phyloP scores from a whole-genome alignment of 2,329 filamentous ascomycete species.

The Ophioceras dolichostomum region DNA sequence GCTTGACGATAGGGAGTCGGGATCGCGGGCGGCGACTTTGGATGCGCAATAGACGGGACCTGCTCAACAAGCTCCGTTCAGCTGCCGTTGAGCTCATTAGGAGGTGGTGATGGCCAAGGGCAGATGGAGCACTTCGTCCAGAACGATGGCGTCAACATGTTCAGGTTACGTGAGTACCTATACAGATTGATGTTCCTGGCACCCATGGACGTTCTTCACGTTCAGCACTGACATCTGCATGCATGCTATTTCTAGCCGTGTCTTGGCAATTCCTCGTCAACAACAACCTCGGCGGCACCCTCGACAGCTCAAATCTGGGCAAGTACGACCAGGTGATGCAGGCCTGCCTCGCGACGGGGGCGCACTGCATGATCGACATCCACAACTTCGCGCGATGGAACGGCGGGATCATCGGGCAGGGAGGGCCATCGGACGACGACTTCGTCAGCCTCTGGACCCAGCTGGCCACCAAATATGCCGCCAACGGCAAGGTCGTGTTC shows the following conservation, averaged over 20 bases:
- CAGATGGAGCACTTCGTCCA: conserved; percentile 46
- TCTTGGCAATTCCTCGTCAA: conserved; percentile 39
- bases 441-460: conserved; percentile 50
- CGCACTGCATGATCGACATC: conserved; percentile 37
- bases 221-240: not conserved
- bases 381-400: conserved; percentile 51
- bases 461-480: conserved; percentile 44
- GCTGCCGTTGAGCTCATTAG: conserved; percentile 17
- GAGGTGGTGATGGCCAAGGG: conserved; percentile 20
- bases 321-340: conserved; percentile 37
- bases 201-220: not conserved
- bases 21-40: conserved; percentile 35
- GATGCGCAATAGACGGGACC: conserved; percentile 25
- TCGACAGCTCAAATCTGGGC: conserved; percentile 26
- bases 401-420: conserved; percentile 50
- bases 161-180: too few relatives aligned
- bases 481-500: conserved; percentile 42
- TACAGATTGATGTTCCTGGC: conserved; percentile 11
- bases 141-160: conserved; percentile 40
- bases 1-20: not conserved
- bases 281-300: conserved; percentile 25
- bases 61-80: conserved; percentile 17
- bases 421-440: conserved; percentile 45
- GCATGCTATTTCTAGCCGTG: too few relatives aligned
- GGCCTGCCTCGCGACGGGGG: conserved; percentile 33